Evolutionary conservation across 306 rosid species (phyloP).

Genomic region (Benincasa hispida): DNA sequence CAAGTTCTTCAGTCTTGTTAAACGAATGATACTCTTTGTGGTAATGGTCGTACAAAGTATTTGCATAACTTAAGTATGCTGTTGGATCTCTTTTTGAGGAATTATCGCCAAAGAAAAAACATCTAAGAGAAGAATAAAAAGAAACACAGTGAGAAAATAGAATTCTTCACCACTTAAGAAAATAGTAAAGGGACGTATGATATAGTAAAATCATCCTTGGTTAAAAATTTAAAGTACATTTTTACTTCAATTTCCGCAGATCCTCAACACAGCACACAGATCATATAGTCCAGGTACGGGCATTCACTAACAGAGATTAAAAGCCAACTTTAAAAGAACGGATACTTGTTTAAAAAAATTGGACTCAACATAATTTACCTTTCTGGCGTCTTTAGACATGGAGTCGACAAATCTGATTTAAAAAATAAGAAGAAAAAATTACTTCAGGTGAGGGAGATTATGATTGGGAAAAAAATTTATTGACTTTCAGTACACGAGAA

Average conservation of each 20-base stretch:
- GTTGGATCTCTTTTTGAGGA: constrained; percentile 68
- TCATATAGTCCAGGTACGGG: background rate
- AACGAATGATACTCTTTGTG: constrained; percentile 25
- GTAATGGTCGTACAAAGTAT: constrained; percentile 47
- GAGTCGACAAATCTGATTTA: constrained; percentile 57
- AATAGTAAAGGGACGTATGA: background rate
- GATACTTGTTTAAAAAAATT: background rate
- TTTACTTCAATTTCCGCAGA: background rate
- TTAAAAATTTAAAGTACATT: background rate
- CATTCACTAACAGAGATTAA: background rate
- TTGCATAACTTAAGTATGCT: constrained; percentile 34
- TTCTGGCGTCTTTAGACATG: constrained; percentile 73
- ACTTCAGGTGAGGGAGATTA: background rate
- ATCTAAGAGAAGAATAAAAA: constrained; percentile 26
- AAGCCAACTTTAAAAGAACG: background rate
- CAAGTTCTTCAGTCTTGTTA: constrained; percentile 20
- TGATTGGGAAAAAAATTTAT: background rate
- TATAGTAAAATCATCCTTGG: background rate
- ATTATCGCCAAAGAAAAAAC: constrained; percentile 79
- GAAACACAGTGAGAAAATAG: background rate
- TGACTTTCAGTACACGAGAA: background rate
- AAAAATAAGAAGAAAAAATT: constrained; percentile 6
- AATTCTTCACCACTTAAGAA: background rate
- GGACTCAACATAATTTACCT: constrained; percentile 34
- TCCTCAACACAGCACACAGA: background rate